Conservation (phyloP, 257 asterid species). For the Nicotiana undulata region DNA sequence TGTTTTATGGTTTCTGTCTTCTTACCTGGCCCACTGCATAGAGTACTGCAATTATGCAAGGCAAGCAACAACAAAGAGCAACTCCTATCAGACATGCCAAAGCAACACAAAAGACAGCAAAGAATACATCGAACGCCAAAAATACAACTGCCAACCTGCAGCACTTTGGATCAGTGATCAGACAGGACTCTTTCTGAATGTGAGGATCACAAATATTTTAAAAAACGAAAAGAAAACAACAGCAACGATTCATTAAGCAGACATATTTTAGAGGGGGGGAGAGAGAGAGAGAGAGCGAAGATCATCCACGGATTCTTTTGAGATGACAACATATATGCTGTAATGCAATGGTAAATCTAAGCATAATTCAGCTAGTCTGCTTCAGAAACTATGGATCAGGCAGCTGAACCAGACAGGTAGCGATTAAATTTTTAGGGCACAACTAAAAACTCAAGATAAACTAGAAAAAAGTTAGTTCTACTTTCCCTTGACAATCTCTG, state of each 20-base stretch:
- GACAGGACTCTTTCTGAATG: conserved; percentile 6
- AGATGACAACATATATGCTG: not conserved
- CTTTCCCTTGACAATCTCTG: not conserved
- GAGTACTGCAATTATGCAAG: conserved; percentile 94
- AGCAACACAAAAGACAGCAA: conserved; percentile 91
- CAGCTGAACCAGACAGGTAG: not conserved
- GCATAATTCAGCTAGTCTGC: not conserved
- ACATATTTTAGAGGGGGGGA: not conserved
- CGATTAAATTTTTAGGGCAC: not conserved
- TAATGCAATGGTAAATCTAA: not conserved
- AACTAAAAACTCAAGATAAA: not conserved
- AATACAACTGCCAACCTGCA: conserved; percentile 97
- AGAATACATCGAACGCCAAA: conserved; percentile 96
- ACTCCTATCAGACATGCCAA: conserved; percentile 91
- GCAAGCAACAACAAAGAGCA: conserved; percentile 97
- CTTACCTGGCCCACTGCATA: conserved; percentile 97
- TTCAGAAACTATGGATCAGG: not conserved
- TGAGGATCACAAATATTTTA: not conserved
- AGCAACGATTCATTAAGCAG: not conserved
- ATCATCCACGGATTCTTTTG: not conserved
- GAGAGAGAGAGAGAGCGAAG: not conserved
- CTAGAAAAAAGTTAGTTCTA: not conserved
- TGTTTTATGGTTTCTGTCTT: not conserved
- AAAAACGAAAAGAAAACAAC: not conserved
- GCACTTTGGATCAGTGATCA: conserved; percentile 25